Conservation (phyloP, 768 basidiomycete species). For the Ephemerocybe angulata region DNA sequence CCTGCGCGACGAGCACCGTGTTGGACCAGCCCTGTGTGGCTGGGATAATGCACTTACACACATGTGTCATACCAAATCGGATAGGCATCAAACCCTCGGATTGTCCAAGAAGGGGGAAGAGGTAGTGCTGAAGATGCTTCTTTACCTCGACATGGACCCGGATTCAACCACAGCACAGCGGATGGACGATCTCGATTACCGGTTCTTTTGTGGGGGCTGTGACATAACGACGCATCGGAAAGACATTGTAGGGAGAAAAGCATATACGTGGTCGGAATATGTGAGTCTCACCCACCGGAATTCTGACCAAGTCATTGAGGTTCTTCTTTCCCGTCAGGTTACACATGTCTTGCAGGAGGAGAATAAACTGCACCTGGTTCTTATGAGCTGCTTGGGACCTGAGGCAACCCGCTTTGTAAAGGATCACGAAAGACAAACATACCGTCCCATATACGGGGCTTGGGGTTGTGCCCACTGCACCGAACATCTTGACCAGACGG, state of each 20-base stretch:
- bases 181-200: background rate
- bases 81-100: background rate
- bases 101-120: background rate
- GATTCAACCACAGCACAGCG: background rate
- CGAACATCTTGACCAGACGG: background rate
- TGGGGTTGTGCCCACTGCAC: conserved; percentile 3
- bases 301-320: too few species aligned
- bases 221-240: background rate
- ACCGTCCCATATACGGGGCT: background rate
- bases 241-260: background rate
- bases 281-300: background rate
- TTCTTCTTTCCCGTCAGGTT: background rate
- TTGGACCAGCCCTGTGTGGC: background rate
- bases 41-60: background rate
- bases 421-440: conserved; percentile 1
- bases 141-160: background rate
- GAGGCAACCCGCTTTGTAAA: conserved; percentile 1
- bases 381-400: background rate
- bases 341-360: background rate
- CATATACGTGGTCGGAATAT: conserved; percentile 1
- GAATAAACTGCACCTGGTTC: background rate
- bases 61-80: background rate
- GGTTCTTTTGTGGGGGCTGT: conserved; percentile 1
- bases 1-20: background rate
- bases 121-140: background rate